phyloP scores from a whole-genome alignment of 208 protist species.

The Zelonia costaricensis region DNA sequence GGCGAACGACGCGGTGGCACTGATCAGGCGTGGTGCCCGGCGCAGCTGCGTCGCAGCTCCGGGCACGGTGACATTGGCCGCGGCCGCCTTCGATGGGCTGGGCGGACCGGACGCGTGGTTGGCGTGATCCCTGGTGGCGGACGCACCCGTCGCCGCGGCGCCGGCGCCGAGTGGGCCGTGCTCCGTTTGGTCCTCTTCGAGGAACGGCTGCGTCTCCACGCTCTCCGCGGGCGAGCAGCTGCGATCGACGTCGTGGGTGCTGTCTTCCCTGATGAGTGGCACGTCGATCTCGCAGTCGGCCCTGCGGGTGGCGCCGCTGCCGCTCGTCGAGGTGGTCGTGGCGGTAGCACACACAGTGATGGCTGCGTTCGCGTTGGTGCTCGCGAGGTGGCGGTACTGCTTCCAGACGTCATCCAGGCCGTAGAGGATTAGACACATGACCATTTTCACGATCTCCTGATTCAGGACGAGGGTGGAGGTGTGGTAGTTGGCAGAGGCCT shows the following conservation, averaged over 20 bases:
- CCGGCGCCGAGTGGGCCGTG: too few relatives aligned
- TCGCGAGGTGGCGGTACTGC: neutral
- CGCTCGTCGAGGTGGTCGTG: neutral
- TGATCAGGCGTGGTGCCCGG: too few relatives aligned
- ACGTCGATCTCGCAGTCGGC: neutral
- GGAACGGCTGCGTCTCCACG: neutral
- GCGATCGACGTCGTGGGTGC: neutral
- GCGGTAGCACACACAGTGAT: too few relatives aligned
- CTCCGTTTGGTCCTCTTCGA: neutral
- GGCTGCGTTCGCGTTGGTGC: too few relatives aligned
- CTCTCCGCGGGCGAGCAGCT: neutral
- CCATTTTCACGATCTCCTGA: conserved; percentile 81
- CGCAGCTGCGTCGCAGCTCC: too few relatives aligned
- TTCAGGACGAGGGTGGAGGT: conserved; percentile 69
- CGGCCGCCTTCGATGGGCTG: too few relatives aligned
- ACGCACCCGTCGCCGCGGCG: too few relatives aligned
- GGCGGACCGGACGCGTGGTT: too few relatives aligned
- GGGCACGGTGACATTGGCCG: too few relatives aligned
- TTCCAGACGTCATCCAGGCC: conserved; percentile 22
- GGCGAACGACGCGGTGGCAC: too few relatives aligned
- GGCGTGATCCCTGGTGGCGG: too few relatives aligned
- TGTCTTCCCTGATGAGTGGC: neutral
- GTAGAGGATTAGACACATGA: conserved; percentile 67
- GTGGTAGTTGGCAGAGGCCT: conserved; percentile 45
- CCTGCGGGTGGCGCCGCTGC: neutral